Base-by-base conservation (phyloP, 2,329 filamentous ascomycete genomes). In the Exophiala spinifera region DNA sequence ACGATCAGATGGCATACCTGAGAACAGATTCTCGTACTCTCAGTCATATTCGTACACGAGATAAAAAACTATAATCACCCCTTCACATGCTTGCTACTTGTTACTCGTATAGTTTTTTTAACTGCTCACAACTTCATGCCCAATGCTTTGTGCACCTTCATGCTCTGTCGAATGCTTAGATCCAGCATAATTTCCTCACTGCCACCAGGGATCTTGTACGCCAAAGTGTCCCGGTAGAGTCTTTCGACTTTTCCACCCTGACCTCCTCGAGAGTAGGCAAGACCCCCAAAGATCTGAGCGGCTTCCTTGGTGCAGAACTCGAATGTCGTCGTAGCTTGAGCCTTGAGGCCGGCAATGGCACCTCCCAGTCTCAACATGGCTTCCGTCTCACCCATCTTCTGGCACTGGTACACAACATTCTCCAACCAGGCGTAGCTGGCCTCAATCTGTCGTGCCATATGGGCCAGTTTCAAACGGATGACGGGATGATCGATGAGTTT, bases 141-240 rank as follows among this genome's bases (percentile, higher is more conserved):
- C 71, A 96, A 78, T 59, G 86, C 85, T 80, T 96, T 86, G 65
- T 91, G 89, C 51, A 99, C 94, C 71, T 84, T 85, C 78, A 96
- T 71, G 60, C 86, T 88, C 79, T 96, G 91, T 65, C 92, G 81
- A 72, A 99, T 95, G 74, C 89, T 95, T 67, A 99, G 74, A 72
- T 99, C 94, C 63, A 97, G 77, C 94, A 99, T 99, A 63, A 99
- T 99, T 81, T 99, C 94, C 77, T 99, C 92, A 63, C 85, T 90
- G 20, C 94, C 94, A 66, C 94, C 94, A 2, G 94, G 94, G 64
- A 99, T 92, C 59, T 94, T 92, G 72, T 99, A 97, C 0, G 94
- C 94, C 64, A 94, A 82, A 14, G 97, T 94, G 71, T 99, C 94
- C 60, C 94, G 83, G 74, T 97, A 97, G 65, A 99, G 75, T 56